Base-by-base conservation (phyloP, 148 eudicot genomes). In the Pouteria glomerata region DNA sequence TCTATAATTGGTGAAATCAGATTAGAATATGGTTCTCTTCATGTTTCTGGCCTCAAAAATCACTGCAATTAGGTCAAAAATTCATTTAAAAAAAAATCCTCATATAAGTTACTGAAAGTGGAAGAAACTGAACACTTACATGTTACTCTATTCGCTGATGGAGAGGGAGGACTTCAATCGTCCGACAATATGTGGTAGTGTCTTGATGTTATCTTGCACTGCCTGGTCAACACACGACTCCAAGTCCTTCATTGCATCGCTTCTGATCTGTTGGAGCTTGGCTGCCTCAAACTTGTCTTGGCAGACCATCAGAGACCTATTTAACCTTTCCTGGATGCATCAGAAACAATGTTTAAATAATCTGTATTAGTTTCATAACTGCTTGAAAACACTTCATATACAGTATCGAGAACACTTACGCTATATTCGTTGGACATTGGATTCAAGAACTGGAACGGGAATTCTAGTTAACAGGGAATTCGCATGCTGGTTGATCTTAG, bases 261-360 rank as follows among this genome's bases (percentile, higher is more conserved):
- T 80, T 71, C 77, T 76, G 63, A 82, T 81, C 12, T 74, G 68
- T 62, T 88, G 90, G 67, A 86, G 85, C 81, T 91, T 95, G 52
- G 89, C 82, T 5, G 96, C 44, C 84, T 91, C 93, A 66, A 74
- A 94, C 75, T 79, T 94, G 82, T 94, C 98, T 69, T 89, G 97
- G 84, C 98, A 94, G 48, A 89, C 98, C 77, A 79, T 80, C 62
- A 91, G 73, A 30, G 97, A 82, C 76, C 96, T 66, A 62, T 80
- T 80, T 79, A 89, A 29, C 45, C 81, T 39, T 71, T 82, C 88
- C 91, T 87, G 85, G 47, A 74, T 59, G 2, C 60, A 64, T 57
- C 68, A 71, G 19, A 26, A 69, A 24, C 41, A 52, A 23, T 15
- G 37, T 53, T 66, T 23, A 47, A 44, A 74, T 26, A 21, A 15